Evolutionary conservation across 148 eudicot genomes (phyloP), one percentile per base, ranked within the genome.

Genomic region (Camellia japonica): DNA sequence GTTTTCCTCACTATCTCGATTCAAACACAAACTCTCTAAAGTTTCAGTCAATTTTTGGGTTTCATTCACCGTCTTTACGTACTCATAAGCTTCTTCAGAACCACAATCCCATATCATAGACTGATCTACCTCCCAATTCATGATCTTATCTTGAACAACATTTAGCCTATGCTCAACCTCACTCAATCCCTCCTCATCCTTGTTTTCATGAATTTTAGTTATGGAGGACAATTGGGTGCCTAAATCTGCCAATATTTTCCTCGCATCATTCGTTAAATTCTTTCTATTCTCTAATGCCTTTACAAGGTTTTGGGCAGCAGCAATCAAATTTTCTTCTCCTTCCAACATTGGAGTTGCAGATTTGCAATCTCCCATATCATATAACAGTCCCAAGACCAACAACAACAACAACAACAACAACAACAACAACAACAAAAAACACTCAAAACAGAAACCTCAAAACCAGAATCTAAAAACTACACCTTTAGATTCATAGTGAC

Each of bases 81-180:
- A 95, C 66, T 93, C 93, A 75, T 83, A 71, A 77, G 86, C 90
- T 69, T 90, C 92, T 38, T 90, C 89, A 19, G 87, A 85, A 14
- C 93, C 88, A 79, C 87, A 83, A 73, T 95, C 98, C 94, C 93
- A 95, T 74, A 90, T 89, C 94, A 93, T 93, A 18, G 90, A 73
- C 51, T 93, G 87, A 61, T 86, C 90, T 38, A 76, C 83, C 58
- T 88, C 94, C 98, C 97, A 91, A 23, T 13, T 62, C 89, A 81
- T 87, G 78, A 95, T 79, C 86, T 89, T 93, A 30, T 86, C 89
- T 56, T 83, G 86, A 80, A 89, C 84, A 38, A 41, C 42, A 60
- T 78, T 82, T 15, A 95, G 79, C 85, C 82, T 83, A 66, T 80
- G 82, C 58, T 89, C 88, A 42, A 87, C 88, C 80, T 91, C 93